These are phyloP conservation scores for Botrytis byssoidea DNA, from an alignment of 2,329 filamentous ascomycete species.

Conservation along the genomic window DNA sequence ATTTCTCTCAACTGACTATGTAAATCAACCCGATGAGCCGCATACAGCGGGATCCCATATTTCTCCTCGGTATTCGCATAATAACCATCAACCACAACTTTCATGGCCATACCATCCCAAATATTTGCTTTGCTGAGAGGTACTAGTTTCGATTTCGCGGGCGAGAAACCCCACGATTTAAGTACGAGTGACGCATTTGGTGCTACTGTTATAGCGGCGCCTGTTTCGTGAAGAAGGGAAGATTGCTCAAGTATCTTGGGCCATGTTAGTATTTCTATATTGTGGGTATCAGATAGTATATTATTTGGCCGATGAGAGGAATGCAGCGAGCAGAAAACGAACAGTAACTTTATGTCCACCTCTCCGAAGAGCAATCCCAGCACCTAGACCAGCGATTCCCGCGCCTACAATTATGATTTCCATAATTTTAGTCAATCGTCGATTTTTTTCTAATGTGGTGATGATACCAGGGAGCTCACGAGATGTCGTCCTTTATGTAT, in stretches of 20 bases:
- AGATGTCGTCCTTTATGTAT: background rate
- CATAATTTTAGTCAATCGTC: background rate
- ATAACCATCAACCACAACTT: background rate
- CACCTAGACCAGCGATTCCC: background rate
- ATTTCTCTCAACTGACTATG: background rate
- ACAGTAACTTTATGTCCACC: background rate
- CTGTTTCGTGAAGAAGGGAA: background rate
- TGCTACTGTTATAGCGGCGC: background rate
- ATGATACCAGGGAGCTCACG: background rate
- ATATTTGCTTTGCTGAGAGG: background rate
- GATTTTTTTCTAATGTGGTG: background rate
- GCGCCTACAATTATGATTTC: background rate
- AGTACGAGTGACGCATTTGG: background rate
- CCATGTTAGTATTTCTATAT: background rate
- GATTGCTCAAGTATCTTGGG: background rate
- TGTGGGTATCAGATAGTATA: background rate
- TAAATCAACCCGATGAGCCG: background rate
- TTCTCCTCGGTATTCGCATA: background rate
- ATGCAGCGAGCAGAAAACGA: background rate
- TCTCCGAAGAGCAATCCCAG: background rate
- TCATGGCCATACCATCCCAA: background rate
- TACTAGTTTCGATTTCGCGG: background rate
- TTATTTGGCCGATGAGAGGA: background rate
- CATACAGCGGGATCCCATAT: background rate
- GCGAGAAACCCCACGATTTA: background rate